Percentiles rank a stretch among this genome's conserved stretches.
phyloP scores from a whole-genome alignment of 805 yeast species.

The Cyberlindnera samutprakarnensis region DNA sequence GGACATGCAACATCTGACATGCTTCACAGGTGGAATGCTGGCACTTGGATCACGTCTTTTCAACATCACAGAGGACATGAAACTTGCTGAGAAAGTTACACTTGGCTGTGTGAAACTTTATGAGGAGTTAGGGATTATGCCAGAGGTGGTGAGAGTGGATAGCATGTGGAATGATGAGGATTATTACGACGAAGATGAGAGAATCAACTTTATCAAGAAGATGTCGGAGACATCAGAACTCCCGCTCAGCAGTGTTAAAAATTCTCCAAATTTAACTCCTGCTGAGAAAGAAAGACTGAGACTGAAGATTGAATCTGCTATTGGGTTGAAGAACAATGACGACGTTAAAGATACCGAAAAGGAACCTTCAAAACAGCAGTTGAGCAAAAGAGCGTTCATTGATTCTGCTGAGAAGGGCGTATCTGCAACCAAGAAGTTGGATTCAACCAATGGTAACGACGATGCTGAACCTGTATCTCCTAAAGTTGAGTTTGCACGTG shows the following conservation, averaged over 20 bases:
- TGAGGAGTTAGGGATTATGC: slow-evolving; percentile 34
- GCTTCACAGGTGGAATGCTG: slow-evolving; percentile 49
- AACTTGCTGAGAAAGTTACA: slow-evolving; percentile 35
- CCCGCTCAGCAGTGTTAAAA: background rate
- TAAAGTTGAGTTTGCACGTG: background rate
- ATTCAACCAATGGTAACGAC: background rate
- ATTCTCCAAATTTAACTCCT: background rate
- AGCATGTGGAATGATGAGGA: slow-evolving; percentile 17
- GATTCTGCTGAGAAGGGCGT: background rate
- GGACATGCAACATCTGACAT: slow-evolving; percentile 40
- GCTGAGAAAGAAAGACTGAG: background rate
- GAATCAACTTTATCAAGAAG: slow-evolving; percentile 3
- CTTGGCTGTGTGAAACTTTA: slow-evolving; percentile 42
- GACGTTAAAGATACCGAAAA: too few relatives aligned
- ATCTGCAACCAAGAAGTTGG: background rate
- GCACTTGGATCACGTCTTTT: slow-evolving; percentile 39
- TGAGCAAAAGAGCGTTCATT: too few relatives aligned
- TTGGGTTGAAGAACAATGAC: background rate
- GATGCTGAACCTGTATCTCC: background rate
- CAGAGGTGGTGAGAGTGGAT: slow-evolving; percentile 31
- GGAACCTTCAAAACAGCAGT: too few relatives aligned
- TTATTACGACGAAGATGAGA: slow-evolving; percentile 14
- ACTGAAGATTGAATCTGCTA: too few relatives aligned
- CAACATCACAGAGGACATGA: slow-evolving; percentile 27
- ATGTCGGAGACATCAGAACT: background rate